phyloP scores from a whole-genome alignment of 2,329 filamentous ascomycete species.

The Fusarium sp. region DNA sequence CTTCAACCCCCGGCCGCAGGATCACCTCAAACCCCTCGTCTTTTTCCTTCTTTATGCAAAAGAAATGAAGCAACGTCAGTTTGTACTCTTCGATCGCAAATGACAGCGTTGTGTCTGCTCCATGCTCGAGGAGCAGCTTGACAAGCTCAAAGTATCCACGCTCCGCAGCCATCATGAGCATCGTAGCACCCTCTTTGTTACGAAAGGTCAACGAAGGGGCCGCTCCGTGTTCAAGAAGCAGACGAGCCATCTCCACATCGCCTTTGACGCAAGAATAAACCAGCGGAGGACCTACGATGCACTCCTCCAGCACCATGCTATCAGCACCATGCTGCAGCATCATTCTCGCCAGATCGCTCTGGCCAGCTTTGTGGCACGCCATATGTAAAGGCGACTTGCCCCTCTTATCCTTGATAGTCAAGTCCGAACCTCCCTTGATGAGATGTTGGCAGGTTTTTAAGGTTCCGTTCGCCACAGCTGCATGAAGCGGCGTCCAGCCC shows the following conservation, averaged over 20 bases:
- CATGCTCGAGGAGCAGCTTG: background rate
- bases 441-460: background rate
- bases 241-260: background rate
- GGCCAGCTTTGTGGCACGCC: accelerated
- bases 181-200: accelerated
- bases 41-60: background rate
- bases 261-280: accelerated
- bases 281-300: accelerated
- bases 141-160: accelerated
- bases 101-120: accelerated
- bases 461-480: accelerated
- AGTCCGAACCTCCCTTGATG: background rate
- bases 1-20: accelerated
- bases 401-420: accelerated
- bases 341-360: background rate
- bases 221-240: background rate
- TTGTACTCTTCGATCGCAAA: accelerated
- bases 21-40: accelerated
- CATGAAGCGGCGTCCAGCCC: background rate
- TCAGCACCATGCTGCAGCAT: background rate
- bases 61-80: accelerated
- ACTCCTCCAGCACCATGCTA: background rate
- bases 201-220: background rate
- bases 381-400: accelerated
- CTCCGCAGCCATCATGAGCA: background rate